A percentile compares a stretch with the other conserved stretches of the same genome.
phyloP scores from a whole-genome alignment of 179 eudicot genomes.

The Pouteria campechiana region DNA sequence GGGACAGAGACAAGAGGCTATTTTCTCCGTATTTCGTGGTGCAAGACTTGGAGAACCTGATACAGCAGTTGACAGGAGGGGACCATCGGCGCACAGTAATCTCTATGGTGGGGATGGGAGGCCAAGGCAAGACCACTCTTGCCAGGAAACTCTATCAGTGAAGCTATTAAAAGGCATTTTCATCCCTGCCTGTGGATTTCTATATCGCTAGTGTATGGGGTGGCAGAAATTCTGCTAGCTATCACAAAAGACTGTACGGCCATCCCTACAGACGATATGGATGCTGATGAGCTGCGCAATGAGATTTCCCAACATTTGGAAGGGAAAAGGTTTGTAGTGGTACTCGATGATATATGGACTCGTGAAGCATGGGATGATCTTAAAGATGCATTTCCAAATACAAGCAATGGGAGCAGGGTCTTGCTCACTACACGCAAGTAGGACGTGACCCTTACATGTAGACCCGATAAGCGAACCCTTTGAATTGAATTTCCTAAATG shows the following conservation, averaged over 20 bases:
- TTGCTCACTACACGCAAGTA: slow-evolving; percentile 41
- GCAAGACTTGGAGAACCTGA: slow-evolving; percentile 3
- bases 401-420: slow-evolving; percentile 21
- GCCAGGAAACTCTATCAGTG: slow-evolving; percentile 33
- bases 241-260: slow-evolving; percentile 6
- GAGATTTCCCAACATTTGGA: slow-evolving; percentile 17
- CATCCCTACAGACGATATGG: slow-evolving; percentile 12
- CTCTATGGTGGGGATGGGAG: slow-evolving; percentile 45
- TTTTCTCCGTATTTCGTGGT: too few species aligned
- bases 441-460: slow-evolving; percentile 14
- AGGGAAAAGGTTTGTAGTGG: slow-evolving; percentile 25
- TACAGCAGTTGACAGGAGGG: slow-evolving; percentile 4
- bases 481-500: slow-evolving; percentile 22
- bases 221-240: slow-evolving; percentile 16
- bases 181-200: slow-evolving; percentile 40
- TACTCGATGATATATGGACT: slow-evolving; percentile 51
- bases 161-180: slow-evolving; percentile 12
- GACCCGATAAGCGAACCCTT: slow-evolving; percentile 11
- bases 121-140: slow-evolving; percentile 45
- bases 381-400: slow-evolving; percentile 15
- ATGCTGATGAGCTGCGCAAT: slow-evolving; percentile 16
- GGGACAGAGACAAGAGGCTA: too few species aligned
- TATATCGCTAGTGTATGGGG: slow-evolving; percentile 23
- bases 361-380: slow-evolving; percentile 23
- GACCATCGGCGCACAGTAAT: slow-evolving; percentile 12